A percentile compares a stretch with the other conserved stretches of the same genome.
These are phyloP conservation scores for Prunus yedoensis DNA, from an alignment of 331 rosid genomes.

Conservation along the genomic window DNA sequence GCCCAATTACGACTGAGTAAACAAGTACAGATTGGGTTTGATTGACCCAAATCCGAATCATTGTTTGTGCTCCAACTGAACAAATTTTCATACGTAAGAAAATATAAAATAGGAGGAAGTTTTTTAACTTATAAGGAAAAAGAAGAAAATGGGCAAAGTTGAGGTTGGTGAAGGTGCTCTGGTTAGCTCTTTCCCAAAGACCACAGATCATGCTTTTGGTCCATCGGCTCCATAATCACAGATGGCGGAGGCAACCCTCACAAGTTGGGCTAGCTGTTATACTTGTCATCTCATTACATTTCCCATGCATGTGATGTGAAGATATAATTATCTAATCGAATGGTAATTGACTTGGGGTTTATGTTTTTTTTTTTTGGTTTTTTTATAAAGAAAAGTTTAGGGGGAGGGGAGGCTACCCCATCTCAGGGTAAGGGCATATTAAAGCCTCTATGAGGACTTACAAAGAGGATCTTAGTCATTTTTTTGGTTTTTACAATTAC, in stretches of 20 bases:
- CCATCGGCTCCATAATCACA: not conserved
- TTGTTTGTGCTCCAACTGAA: not conserved
- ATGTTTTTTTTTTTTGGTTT: not conserved
- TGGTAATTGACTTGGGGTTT: not conserved
- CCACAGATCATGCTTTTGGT: not conserved
- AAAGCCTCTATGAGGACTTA: too few species aligned
- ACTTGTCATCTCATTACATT: too few species aligned
- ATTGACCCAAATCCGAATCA: not conserved
- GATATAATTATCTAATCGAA: not conserved
- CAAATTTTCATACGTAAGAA: not conserved
- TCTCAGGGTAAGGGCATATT: fast-evolving
- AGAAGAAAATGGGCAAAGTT: not conserved
- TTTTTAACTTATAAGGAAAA: too few species aligned
- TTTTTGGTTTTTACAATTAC: too few species aligned
- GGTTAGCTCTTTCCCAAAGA: not conserved
- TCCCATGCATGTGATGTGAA: too few species aligned
- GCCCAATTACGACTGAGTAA: not conserved
- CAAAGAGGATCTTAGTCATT: fast-evolving
- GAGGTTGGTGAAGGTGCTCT: constrained; percentile 9
- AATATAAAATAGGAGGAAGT: too few species aligned
- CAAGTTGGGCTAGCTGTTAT: too few species aligned
- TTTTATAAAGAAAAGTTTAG: too few species aligned
- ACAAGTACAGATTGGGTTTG: not conserved
- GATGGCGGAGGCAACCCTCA: too few species aligned
- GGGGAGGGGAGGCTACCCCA: too few species aligned